These are phyloP conservation scores for Lactarius trivialis DNA, from an alignment of 768 basidiomycete species.

Conservation along the genomic window DNA sequence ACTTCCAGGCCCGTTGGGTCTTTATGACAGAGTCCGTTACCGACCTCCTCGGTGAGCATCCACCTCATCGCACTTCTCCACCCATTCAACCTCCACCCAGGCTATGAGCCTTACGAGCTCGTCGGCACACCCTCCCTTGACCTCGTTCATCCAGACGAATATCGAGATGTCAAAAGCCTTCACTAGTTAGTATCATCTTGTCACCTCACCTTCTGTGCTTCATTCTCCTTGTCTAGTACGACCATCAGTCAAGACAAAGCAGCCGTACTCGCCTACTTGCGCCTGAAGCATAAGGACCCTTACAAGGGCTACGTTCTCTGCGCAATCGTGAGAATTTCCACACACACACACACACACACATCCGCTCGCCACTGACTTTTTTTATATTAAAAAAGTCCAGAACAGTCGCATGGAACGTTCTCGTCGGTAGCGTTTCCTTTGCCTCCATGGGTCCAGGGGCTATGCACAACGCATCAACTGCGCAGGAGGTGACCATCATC, in stretches of 20 bases:
- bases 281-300: conserved; percentile 74
- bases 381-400: conserved; percentile 34
- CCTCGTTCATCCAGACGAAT: conserved; percentile 79
- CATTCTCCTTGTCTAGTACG: conserved; percentile 38
- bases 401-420: conserved; percentile 65
- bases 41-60: conserved; percentile 50
- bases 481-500: conserved; percentile 73
- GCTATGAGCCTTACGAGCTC: conserved; percentile 68
- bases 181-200: conserved; percentile 49
- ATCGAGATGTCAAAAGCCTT: conserved; percentile 52
- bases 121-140: conserved; percentile 62
- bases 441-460: conserved; percentile 69
- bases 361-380: neutral
- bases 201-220: neutral
- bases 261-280: conserved; percentile 69
- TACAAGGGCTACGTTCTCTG: conserved; percentile 71
- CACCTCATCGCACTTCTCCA: neutral
- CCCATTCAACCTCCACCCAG: conserved; percentile 32
- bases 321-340: conserved; percentile 49
- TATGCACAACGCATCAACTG: conserved; percentile 74
- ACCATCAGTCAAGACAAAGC: conserved; percentile 77
- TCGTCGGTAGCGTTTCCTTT: conserved; percentile 75
- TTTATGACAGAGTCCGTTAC: conserved; percentile 60
- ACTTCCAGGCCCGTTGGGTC: conserved; percentile 53
- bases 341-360: too few species aligned